phyloP scores from a whole-genome alignment of 352 stramenopile genomes.

The Elongisporangium undulatum region DNA sequence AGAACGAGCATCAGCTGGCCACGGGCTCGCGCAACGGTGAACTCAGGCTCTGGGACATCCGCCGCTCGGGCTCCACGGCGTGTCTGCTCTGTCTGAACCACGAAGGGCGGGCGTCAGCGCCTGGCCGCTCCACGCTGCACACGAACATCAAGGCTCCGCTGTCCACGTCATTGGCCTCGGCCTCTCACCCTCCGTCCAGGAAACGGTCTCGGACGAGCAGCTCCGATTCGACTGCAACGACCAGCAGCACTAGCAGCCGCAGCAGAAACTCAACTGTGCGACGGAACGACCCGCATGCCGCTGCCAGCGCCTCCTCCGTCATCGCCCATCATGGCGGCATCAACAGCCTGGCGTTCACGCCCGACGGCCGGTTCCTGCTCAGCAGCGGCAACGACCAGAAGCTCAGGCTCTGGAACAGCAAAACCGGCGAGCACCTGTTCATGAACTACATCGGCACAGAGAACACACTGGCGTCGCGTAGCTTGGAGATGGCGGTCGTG shows the following conservation, averaged over 20 bases:
- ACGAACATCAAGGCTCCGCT: slow-evolving; percentile 40
- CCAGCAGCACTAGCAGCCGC: background rate
- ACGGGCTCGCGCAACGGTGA: slow-evolving; percentile 56
- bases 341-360: slow-evolving; percentile 59
- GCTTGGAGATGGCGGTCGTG: slow-evolving; percentile 51
- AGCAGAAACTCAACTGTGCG: slow-evolving; percentile 2
- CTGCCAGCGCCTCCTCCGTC: slow-evolving; percentile 41
- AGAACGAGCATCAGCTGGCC: slow-evolving; percentile 67
- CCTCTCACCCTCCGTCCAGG: slow-evolving; percentile 7
- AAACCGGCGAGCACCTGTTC: slow-evolving; percentile 60
- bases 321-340: slow-evolving; percentile 46
- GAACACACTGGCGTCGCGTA: slow-evolving; percentile 24
- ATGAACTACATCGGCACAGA: slow-evolving; percentile 53
- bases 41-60: slow-evolving; percentile 86
- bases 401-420: slow-evolving; percentile 61
- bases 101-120: slow-evolving; percentile 44
- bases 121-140: slow-evolving; percentile 42
- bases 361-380: slow-evolving; percentile 57
- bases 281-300: slow-evolving; percentile 50
- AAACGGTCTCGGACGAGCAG: slow-evolving; percentile 16
- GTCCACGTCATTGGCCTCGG: slow-evolving; percentile 24
- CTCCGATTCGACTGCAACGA: background rate
- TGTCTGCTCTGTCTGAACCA: slow-evolving; percentile 82
- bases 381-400: slow-evolving; percentile 55
- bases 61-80: slow-evolving; percentile 71